A percentile compares a stretch with the other conserved stretches of the same genome.
Conservation (phyloP, 768 basidiomycete species). For the Hygrophoropsis aurantiaca region DNA sequence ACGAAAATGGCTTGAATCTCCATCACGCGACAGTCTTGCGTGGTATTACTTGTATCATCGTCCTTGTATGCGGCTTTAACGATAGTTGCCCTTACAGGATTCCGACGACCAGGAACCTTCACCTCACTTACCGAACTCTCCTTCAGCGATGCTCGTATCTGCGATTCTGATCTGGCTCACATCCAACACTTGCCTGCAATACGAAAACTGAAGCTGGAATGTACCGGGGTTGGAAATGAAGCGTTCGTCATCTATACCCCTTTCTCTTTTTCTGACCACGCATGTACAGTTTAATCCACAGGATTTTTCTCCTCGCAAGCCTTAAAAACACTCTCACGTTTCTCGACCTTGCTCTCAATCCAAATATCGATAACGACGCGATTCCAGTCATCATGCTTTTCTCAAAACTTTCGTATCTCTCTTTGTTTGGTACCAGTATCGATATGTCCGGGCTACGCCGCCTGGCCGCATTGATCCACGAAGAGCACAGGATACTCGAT, state of each 20-base stretch:
- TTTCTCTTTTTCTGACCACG: slow-evolving; percentile 6
- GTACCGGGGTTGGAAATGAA: slow-evolving; percentile 61
- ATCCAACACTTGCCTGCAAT: slow-evolving; percentile 57
- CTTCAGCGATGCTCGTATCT: slow-evolving; percentile 43
- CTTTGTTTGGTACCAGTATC: slow-evolving; percentile 53
- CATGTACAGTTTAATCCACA: slow-evolving; percentile 21
- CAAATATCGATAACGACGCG: slow-evolving; percentile 53
- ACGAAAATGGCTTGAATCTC: slow-evolving; percentile 53
- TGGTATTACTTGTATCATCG: slow-evolving; percentile 29
- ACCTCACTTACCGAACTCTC: slow-evolving; percentile 49
- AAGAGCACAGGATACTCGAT: slow-evolving; percentile 41
- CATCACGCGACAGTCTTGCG: slow-evolving; percentile 41
- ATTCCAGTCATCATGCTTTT: slow-evolving; percentile 54
- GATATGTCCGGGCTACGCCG: slow-evolving; percentile 59
- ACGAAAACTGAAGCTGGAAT: slow-evolving; percentile 43
- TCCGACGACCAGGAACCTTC: slow-evolving; percentile 53
- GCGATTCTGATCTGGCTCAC: slow-evolving; percentile 48
- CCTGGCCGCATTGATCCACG: slow-evolving; percentile 38
- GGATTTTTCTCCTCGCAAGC: slow-evolving; percentile 56
- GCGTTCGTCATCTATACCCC: slow-evolving; percentile 40
- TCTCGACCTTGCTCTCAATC: slow-evolving; percentile 54
- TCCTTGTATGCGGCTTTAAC: not conserved
- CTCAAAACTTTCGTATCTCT: slow-evolving; percentile 46
- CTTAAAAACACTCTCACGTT: slow-evolving; percentile 52
- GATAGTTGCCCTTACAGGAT: slow-evolving; percentile 34